Conservation (phyloP, 805 yeast species). For the Priceomyces castillae region DNA sequence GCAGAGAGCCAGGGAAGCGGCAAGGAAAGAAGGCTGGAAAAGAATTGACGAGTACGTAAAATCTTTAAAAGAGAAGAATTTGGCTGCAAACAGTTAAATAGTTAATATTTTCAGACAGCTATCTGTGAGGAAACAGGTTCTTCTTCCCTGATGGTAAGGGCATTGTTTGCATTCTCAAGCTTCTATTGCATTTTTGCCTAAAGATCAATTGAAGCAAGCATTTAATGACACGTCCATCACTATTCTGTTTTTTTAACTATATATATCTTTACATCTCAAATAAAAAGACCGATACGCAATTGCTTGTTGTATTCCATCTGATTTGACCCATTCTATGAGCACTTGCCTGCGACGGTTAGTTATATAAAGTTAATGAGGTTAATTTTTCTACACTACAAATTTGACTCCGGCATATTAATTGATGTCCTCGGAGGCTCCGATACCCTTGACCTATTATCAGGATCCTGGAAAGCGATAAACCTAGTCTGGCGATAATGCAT, state of each 20-base stretch:
- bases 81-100: too few species aligned
- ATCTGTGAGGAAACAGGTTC: too few species aligned
- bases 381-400: too few species aligned
- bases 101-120: too few species aligned
- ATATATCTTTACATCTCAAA: background rate
- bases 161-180: background rate
- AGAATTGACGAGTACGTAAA: constrained; percentile 60
- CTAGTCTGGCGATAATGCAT: background rate
- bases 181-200: background rate
- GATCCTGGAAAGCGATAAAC: background rate
- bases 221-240: background rate
- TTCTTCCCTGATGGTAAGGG: background rate
- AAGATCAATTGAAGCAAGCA: background rate
- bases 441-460: too few species aligned
- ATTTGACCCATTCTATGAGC: too few species aligned
- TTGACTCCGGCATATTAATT: too few species aligned
- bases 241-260: background rate
- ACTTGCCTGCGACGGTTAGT: too few species aligned
- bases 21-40: constrained; percentile 69
- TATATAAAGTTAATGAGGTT: too few species aligned
- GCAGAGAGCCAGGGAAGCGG: constrained; percentile 59
- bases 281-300: background rate
- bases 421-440: constrained; percentile 1
- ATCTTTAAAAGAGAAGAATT: constrained; percentile 15
- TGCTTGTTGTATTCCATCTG: background rate